Base-by-base conservation (phyloP, 73 alveolate genomes). In the Paramecium tetraurelia region DNA sequence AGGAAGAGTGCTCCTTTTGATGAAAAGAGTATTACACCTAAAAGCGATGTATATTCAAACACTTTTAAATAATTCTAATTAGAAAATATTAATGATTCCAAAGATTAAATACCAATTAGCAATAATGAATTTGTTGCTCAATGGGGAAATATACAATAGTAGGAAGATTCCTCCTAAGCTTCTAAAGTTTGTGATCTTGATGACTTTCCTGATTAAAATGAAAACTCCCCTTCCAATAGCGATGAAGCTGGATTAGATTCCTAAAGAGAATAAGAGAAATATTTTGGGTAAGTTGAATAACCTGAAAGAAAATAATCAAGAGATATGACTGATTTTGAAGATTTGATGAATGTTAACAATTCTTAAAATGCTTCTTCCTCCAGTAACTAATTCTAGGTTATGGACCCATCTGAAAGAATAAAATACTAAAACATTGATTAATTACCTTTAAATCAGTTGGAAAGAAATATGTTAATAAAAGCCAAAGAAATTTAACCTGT, bases 241-340 rank as follows among this genome's bases (percentile, higher is more conserved):
- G 90, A 80, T 3, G 76, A 20, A 43, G 90, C 75, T 21, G 90
- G 90, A 8, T 1, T 14, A 43, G 76, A 40, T 80, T 80, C 90
- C 1, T 46, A 18, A 0, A 5, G 10, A 40, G 90, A 80, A 44
- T 12, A 43, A 29, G 6, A 80, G 16, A 41, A 22, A 48, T 48
- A 48, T 48, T 16, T 48, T 14, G 59, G 59, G 1, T 2, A 48
- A 7, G 16, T 2, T 40, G 48, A 7, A 40, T 7, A 40, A 40
- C 48, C 48, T 7, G 12, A 20, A 20, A 41, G 90, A 44, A 80
- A 80, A 22, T 27, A 27, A 44, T 80, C 90, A 80, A 80, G 90
- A 80, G 90, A 80, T 80, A 16, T 80, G 12, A 21, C n/a, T 41
- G 90, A 80, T 80, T 24, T 80, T 20, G 90, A 43, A 20, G 90